Conservation (phyloP, 306 rosid genomes). For the Cicer yamashitae region DNA sequence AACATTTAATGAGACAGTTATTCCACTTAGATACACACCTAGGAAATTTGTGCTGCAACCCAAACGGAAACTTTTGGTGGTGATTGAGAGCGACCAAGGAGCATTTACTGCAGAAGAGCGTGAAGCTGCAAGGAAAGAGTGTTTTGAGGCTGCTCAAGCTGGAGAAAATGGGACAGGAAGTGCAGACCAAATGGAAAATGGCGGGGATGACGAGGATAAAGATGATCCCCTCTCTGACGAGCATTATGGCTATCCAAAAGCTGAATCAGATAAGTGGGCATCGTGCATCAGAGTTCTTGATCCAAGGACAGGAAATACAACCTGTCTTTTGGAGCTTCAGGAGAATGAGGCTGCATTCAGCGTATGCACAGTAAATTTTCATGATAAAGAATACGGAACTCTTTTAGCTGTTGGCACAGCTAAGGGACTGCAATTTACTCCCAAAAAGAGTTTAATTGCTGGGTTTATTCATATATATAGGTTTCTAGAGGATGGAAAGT, state of each 20-base stretch:
- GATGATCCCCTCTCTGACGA: constrained; percentile 85
- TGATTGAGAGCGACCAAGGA: constrained; percentile 96
- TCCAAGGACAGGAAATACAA: constrained; percentile 81
- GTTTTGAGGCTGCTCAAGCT: constrained; percentile 78
- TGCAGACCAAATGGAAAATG: constrained; percentile 89
- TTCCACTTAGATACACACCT: constrained; percentile 97
- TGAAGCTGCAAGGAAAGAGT: constrained; percentile 85
- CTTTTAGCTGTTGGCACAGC: constrained; percentile 97
- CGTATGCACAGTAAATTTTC: constrained; percentile 88
- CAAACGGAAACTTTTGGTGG: constrained; percentile 76
- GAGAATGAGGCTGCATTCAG: constrained; percentile 98
- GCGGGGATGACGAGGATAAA: constrained; percentile 89
- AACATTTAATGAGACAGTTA: constrained; percentile 91
- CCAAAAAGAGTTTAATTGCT: constrained; percentile 67
- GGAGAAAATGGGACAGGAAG: constrained; percentile 84
- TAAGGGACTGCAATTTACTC: constrained; percentile 89
- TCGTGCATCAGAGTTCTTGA: constrained; percentile 98
- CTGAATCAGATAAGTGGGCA: constrained; percentile 90
- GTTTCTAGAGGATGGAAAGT: constrained; percentile 88
- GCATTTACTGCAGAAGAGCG: constrained; percentile 92
- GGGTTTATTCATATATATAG: constrained; percentile 94
- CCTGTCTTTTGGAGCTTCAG: constrained; percentile 94
- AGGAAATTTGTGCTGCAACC: constrained; percentile 95
- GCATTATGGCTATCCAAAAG: constrained; percentile 94
- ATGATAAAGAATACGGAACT: constrained; percentile 92